Base-by-base conservation (phyloP, 2,329 filamentous ascomycete species). In the Trichoderma hamatum region DNA sequence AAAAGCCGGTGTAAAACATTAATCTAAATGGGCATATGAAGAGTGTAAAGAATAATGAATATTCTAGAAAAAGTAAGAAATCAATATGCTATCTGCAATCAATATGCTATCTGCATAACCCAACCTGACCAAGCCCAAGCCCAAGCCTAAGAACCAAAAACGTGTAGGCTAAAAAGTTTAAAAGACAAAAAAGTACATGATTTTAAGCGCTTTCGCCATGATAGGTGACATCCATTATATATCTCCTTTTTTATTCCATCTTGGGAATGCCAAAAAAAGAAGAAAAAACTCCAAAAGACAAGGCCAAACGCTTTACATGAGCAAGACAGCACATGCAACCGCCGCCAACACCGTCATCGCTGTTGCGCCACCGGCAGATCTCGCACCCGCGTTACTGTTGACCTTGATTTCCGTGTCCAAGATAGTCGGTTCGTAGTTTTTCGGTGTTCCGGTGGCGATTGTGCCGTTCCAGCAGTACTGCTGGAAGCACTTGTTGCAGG, bases 401-500 rank as follows among this genome's bases (percentile, higher is more conserved):
- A 61, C 56, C 30, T 75, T 68, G 43, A 80, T 74, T 14, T 71
- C 68, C 46, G 74, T 72, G 67, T 75, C 72, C 43, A 75, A 74
- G 6, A 76, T 72, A 2, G 63, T 21, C 11, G 79, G 79, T 28
- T 72, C 64, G 55, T 81, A 81, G 9, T 70, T 73, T 70, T 72
- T 85, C 1, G 79, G 76, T 0, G 74, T 73, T 13, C 72, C 69
- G 62, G 78, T 77, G 32, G 79, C 76, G 43, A 80, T 68, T 19
- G 87, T 92, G n/a, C 96, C 96, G 78, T 97, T 88, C 96, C 96
- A 99, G 86, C 96, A 99, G 82, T 97, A 97, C 24, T 83, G 80
- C 14, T 83, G 73, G 79, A 97, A 98, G 82, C 96, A 99, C 61
- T 84, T 75, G 54, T 81, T 83, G 82, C 96, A 99, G 11, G 87